Conservation (phyloP, 805 yeast genomes). For the Saccharomycopsis sp. region DNA sequence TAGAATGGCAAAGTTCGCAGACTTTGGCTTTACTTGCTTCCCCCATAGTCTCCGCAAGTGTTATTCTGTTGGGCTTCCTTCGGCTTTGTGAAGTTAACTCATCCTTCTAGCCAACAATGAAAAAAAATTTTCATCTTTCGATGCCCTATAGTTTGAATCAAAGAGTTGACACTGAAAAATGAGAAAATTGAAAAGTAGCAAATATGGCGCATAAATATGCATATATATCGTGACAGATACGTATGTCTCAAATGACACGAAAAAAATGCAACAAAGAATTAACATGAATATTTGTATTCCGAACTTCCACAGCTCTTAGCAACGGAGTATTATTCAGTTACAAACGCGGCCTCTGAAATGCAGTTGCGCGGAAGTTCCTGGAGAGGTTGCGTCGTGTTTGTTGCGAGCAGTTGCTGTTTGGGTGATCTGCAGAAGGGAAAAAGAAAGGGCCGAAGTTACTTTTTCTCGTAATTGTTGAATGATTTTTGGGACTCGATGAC, state of each 20-base stretch:
- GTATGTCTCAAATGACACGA: neutral
- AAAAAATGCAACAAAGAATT: neutral
- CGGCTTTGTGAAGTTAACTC: no score
- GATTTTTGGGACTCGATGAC: neutral
- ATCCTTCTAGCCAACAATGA: neutral
- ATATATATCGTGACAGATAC: neutral
- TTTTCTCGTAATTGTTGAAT: neutral
- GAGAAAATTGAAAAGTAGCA: neutral
- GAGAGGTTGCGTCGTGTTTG: neutral
- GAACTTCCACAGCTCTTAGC: neutral
- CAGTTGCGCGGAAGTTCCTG: neutral
- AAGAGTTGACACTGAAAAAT: no score
- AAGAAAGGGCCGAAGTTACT: neutral
- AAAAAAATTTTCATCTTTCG: neutral
- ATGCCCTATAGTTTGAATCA: neutral
- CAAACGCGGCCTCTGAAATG: neutral
- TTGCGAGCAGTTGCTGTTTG: neutral
- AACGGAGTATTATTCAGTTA: neutral
- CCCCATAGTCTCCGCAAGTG: neutral
- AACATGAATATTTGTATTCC: neutral
- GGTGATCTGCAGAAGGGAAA: neutral
- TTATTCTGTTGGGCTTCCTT: neutral
- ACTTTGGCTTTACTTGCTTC: neutral
- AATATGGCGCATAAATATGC: neutral
- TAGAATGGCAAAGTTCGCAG: slow-evolving; percentile 78